Percentiles rank a stretch among this genome's conserved stretches.
Evolutionary conservation across 2,329 filamentous ascomycete genomes (phyloP).

Genomic region (Fusarium lateritium): DNA sequence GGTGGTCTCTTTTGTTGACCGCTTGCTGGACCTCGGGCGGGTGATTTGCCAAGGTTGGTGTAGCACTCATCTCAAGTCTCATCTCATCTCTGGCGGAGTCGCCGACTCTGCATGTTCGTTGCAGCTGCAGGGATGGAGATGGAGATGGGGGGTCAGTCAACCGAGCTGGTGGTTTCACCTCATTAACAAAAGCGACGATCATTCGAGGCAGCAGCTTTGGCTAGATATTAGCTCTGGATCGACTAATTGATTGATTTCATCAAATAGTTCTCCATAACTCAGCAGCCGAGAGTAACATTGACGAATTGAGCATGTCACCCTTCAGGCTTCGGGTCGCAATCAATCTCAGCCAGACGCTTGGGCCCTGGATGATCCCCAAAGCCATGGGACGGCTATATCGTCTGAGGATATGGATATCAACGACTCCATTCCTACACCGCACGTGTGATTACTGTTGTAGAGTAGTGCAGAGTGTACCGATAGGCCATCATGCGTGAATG

Average conservation of each 20-base stretch:
- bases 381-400: constrained; percentile 17
- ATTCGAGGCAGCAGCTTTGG: constrained; percentile 30
- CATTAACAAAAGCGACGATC: constrained; percentile 32
- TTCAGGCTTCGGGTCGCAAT: constrained; percentile 31
- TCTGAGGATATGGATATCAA: constrained; percentile 4
- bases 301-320: constrained; percentile 31
- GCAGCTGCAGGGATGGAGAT: constrained; percentile 29
- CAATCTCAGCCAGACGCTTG: constrained; percentile 34
- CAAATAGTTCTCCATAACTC: constrained; percentile 30
- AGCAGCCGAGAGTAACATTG: constrained; percentile 36
- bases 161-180: constrained; percentile 43
- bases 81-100: constrained; percentile 27
- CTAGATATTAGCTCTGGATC: constrained; percentile 9
- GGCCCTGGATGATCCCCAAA: constrained; percentile 26
- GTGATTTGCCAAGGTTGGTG: constrained; percentile 34
- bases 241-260: constrained; percentile 25
- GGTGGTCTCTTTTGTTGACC: constrained; percentile 7
- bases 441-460: constrained; percentile 25
- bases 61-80: constrained; percentile 31
- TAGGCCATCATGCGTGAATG: constrained; percentile 18
- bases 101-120: constrained; percentile 19
- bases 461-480: constrained; percentile 4
- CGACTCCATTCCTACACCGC: constrained; percentile 24
- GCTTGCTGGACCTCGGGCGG: constrained; percentile 17
- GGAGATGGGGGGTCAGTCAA: constrained; percentile 20